These are phyloP conservation scores for Dipteronia sinensis DNA, from an alignment of 345 rosid species.

Conservation along the genomic window DNA sequence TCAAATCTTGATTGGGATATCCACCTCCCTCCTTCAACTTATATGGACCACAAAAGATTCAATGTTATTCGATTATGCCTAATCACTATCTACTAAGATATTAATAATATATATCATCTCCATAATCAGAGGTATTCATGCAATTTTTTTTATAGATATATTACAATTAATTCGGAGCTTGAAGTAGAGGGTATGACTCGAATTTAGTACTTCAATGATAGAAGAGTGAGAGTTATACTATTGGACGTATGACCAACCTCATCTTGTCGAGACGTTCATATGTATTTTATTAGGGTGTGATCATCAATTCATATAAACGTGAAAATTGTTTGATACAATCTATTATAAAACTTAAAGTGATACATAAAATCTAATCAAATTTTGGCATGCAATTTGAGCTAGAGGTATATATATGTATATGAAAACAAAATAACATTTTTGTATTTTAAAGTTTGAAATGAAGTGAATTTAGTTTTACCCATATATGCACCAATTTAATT, in stretches of 20 bases:
- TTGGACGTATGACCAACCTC: too few relatives aligned
- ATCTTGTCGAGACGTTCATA: too few relatives aligned
- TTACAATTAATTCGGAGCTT: too few relatives aligned
- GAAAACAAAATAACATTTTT: neutral
- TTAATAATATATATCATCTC: neutral
- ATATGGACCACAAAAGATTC: neutral
- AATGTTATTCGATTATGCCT: neutral
- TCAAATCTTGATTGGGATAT: neutral
- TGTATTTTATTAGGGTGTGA: neutral
- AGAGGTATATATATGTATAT: neutral
- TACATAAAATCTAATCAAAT: neutral
- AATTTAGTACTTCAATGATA: too few relatives aligned
- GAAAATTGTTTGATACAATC: neutral
- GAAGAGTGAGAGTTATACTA: too few relatives aligned
- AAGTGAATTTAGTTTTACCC: neutral
- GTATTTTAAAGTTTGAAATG: neutral
- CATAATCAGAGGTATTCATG: neutral
- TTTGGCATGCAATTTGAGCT: neutral
- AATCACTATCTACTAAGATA: neutral
- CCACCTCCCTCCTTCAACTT: neutral
- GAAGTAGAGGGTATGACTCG: too few relatives aligned
- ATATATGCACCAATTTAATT: neutral
- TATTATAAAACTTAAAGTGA: too few relatives aligned
- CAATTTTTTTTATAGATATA: neutral
- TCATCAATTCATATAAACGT: neutral